A percentile compares a stretch with the other conserved stretches of the same genome.
Conservation (phyloP, 345 rosid genomes). For the Rhizophora apiculata region DNA sequence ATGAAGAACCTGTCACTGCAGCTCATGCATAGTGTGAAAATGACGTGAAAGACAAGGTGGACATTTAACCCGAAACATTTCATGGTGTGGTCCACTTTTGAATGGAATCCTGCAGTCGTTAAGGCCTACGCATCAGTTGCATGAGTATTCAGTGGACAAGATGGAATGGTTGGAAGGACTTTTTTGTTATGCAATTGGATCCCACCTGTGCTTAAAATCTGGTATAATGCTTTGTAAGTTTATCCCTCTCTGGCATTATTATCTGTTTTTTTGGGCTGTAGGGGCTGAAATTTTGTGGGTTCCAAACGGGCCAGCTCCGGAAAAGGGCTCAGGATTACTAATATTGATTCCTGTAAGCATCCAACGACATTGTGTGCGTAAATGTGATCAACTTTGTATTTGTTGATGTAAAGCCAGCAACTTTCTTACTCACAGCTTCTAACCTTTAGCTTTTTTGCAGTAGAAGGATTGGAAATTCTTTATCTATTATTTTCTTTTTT, state of each 20-base stretch:
- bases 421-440: too few species aligned
- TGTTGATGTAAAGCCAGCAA: too few species aligned
- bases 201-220: neutral
- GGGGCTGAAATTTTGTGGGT: constrained; percentile 19
- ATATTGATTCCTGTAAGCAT: too few species aligned
- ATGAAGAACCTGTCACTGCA: constrained; percentile 68
- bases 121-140: neutral
- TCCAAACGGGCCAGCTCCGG: neutral
- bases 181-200: neutral
- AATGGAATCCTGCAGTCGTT: constrained; percentile 2
- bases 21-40: constrained; percentile 42
- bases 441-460: too few species aligned
- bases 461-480: too few species aligned
- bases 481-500: too few species aligned
- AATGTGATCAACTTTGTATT: too few species aligned
- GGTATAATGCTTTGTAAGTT: neutral
- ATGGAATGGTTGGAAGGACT: constrained; percentile 2
- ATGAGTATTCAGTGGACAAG: neutral
- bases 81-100: constrained; percentile 12
- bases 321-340: neutral
- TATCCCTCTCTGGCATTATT: neutral
- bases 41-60: neutral
- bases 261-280: constrained; percentile 6
- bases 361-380: too few species aligned
- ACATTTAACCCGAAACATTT: constrained; percentile 5